Evolutionary conservation across 2,329 filamentous ascomycete genomes (phyloP).

Genomic region (Talaromyces sp.): DNA sequence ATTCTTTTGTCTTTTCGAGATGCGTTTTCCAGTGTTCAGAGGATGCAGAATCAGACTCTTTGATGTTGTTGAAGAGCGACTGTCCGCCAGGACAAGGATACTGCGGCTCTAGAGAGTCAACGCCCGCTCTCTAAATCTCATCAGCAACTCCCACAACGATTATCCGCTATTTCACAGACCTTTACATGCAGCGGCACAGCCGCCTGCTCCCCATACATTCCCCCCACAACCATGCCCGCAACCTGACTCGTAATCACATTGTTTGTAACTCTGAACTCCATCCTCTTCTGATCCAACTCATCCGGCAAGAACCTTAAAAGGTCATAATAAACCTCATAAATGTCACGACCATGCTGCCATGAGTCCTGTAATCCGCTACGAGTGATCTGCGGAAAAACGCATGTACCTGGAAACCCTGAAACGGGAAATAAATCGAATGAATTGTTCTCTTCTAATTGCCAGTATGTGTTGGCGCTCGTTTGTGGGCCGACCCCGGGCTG

Average conservation of each 20-base stretch:
- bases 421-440: slow-evolving; percentile 57
- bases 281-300: slow-evolving; percentile 43
- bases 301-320: slow-evolving; percentile 65
- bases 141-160: slow-evolving; percentile 10
- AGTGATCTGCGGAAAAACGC: slow-evolving; percentile 80
- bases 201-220: slow-evolving; percentile 56
- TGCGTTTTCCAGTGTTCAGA: slow-evolving; percentile 59
- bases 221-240: slow-evolving; percentile 68
- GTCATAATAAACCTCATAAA: slow-evolving; percentile 72
- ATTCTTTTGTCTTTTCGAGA: slow-evolving; percentile 52
- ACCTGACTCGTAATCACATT: slow-evolving; percentile 82
- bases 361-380: slow-evolving; percentile 68
- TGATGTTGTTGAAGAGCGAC: slow-evolving; percentile 34
- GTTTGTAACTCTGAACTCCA: slow-evolving; percentile 71
- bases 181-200: slow-evolving; percentile 51
- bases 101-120: slow-evolving; percentile 72
- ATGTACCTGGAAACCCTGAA: slow-evolving; percentile 67
- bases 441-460: slow-evolving; percentile 58
- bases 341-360: slow-evolving; percentile 70
- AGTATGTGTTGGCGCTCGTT: slow-evolving; percentile 59
- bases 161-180: slow-evolving; percentile 24
- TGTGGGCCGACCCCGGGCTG: slow-evolving; percentile 44
- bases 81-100: slow-evolving; percentile 62
- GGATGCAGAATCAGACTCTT: slow-evolving; percentile 45
- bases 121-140: slow-evolving; percentile 31